Evolutionary conservation across 1,284 basidiomycete genomes (phyloP), one percentile per base, ranked within the genome.

Genomic region (Ganoderma leucocontextum): DNA sequence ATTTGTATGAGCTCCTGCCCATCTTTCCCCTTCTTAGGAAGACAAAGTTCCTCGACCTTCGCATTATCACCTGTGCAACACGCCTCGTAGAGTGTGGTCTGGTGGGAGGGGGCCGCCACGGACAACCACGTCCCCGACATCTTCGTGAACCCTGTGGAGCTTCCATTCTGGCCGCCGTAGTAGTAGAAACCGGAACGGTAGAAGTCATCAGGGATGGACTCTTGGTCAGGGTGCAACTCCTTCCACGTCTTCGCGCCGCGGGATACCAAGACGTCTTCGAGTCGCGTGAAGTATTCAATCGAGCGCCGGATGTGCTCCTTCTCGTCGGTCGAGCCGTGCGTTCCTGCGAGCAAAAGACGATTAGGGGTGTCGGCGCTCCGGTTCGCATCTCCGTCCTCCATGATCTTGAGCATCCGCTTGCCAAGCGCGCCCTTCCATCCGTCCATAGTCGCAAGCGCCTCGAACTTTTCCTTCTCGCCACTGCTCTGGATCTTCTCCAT

Each of bases 41-140:
- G 77, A 73, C 88, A 89, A 9, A 89, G 75, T 38, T 81, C 75
- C 72, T 85, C 79, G 38, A 89, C 81, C 68, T 80, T 84, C 22
- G 78, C 82, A 62, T 85, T 84, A 70, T 88, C 81, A 0, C 88
- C 87, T 0, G 72, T 73, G 74, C 81, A 84, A 71, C 84, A 86
- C 2, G 87, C 87, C 71, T 87, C 83, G 72, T 87, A 88, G 10
- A 72, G 70, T 12, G 75, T 58, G 22, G 75, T 74, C 52, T 80
- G 70, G 63, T 81, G 79, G 8, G 58, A 29, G 2, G 70, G 70
- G 8, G 65, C 60, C 2, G 49, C 41, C 1, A 59, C 38, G 10
- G 13, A 55, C 19, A 3, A 8, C 57, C n/a, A 62, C 2, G 17
- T 6, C 10, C 59, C 62, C 17, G 13, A 8, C 62, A 66, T 58